Base-by-base conservation (phyloP, 176 grass and related monocot species). In the Triticum dicoccoides region DNA sequence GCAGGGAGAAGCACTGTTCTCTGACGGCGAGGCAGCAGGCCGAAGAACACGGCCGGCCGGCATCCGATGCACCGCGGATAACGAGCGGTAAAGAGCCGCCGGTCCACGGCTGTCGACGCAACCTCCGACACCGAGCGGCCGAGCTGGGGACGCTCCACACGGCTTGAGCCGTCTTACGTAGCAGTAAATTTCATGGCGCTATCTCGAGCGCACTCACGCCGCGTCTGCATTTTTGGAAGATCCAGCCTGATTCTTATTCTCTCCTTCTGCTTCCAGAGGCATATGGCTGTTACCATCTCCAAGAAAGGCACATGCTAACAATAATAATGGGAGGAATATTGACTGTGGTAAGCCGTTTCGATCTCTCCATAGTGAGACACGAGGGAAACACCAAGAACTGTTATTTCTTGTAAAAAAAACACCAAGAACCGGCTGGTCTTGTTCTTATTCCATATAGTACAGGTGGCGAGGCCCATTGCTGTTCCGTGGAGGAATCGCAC, bases 41-140 rank as follows among this genome's bases (percentile, higher is more conserved):
- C 3, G 71, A 58, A 49, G 71, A 58, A 49, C 73, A 33, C 58
- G 67, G 67, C 58, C 82, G 9, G 35, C n/a, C 37, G 35, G 30
- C 29, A 72, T 56, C 61, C 44, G 79, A 39, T 69, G 56, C 72
- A 1, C 61, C 29, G 61, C 38, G 80, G 80, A 83, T 38, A 65
- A 61, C 39, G 84, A 87, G 20, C 18, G 54, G 54, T 58, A 58
- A 58, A 58, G 54, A 21, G 54, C 54, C 17, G 80, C 85, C 81
- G 13, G 76, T 91, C 85, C 89, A 91, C 61, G 38, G 81, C 35
- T 76, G 89, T 64, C 77, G 86, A 91, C 11, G 82, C 62, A 77
- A 21, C 76, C 82, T 52, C 82, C 61, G 89, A 88, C 77, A 91
- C 85, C 20, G 45, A 49, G 61, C 75, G 66, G 74, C 24, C 23